Percentiles rank a stretch among this genome's conserved stretches.
Conservation (phyloP, 768 basidiomycete genomes). For the Termitomyces sp. region DNA sequence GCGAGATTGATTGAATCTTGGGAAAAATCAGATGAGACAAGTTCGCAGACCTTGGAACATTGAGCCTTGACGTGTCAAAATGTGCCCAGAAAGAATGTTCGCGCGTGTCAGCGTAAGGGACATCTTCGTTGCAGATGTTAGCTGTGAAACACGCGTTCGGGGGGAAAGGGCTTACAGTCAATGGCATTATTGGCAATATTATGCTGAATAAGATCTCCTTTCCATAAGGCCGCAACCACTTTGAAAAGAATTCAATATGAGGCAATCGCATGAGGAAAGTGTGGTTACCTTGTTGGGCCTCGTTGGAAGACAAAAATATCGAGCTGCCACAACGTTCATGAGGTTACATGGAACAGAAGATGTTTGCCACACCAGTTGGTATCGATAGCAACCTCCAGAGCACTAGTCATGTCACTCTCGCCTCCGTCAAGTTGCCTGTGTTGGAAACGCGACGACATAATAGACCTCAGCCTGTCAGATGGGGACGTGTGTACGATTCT, state of each 20-base stretch:
- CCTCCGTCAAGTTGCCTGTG: slow-evolving; percentile 74
- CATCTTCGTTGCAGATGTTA: slow-evolving; percentile 39
- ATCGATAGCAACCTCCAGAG: slow-evolving; percentile 90
- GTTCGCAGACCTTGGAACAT: slow-evolving; percentile 60
- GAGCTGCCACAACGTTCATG: slow-evolving; percentile 35
- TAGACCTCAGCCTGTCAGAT: slow-evolving; percentile 54
- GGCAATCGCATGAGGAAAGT: neutral
- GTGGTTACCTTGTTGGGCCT: slow-evolving; percentile 71
- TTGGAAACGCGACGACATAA: slow-evolving; percentile 78
- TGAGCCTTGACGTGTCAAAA: slow-evolving; percentile 70
- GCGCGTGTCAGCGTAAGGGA: slow-evolving; percentile 56
- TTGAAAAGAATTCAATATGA: neutral
- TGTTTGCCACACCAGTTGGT: slow-evolving; percentile 61
- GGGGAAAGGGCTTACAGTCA: slow-evolving; percentile 49
- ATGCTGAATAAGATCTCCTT: slow-evolving; percentile 74
- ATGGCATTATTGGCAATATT: slow-evolving; percentile 73
- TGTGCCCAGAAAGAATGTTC: slow-evolving; percentile 60
- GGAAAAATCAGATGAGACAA: neutral
- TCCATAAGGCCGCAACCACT: slow-evolving; percentile 85
- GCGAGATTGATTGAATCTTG: slow-evolving; percentile 3
- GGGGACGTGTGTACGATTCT: slow-evolving; percentile 69
- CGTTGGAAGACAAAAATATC: slow-evolving; percentile 80
- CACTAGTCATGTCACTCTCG: slow-evolving; percentile 65
- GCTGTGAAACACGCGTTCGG: neutral
- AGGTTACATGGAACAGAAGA: neutral